phyloP scores from a whole-genome alignment of 768 basidiomycete species.

The Neoboletus brunneissimus region DNA sequence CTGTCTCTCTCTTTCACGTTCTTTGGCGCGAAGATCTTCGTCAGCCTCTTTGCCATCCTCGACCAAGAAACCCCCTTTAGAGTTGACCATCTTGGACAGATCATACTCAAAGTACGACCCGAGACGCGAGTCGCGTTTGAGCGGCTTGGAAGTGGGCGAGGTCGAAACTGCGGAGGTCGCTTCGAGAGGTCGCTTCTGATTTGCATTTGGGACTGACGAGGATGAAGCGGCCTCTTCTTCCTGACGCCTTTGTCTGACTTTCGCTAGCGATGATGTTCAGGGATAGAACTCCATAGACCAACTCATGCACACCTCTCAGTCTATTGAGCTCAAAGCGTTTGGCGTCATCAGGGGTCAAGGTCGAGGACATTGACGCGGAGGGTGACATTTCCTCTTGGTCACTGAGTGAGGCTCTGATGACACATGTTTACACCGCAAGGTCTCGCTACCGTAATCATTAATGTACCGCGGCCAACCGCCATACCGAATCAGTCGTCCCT shows the following conservation, averaged over 20 bases:
- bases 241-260: constrained; percentile 66
- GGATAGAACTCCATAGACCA: background rate
- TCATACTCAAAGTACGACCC: constrained; percentile 98
- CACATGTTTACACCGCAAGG: constrained; percentile 10
- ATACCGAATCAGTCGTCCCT: background rate
- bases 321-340: constrained; percentile 77
- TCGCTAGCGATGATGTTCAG: constrained; percentile 46
- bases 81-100: constrained; percentile 93
- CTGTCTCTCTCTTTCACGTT: constrained; percentile 78
- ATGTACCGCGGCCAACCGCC: too few relatives aligned
- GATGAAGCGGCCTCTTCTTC: constrained; percentile 55
- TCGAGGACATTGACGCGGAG: constrained; percentile 7
- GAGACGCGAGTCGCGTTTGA: constrained; percentile 73
- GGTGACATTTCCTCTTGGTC: constrained; percentile 3
- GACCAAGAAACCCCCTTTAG: constrained; percentile 92
- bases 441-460: background rate
- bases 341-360: constrained; percentile 63
- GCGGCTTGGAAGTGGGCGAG: constrained; percentile 55
- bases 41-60: constrained; percentile 84
- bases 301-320: constrained; percentile 53
- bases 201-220: constrained; percentile 49
- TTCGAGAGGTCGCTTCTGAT: constrained; percentile 71
- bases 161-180: constrained; percentile 55
- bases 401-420: constrained; percentile 9
- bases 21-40: constrained; percentile 70